Evolutionary conservation across 2,329 filamentous ascomycete genomes (phyloP).

Genomic region (Penicillium sp.): DNA sequence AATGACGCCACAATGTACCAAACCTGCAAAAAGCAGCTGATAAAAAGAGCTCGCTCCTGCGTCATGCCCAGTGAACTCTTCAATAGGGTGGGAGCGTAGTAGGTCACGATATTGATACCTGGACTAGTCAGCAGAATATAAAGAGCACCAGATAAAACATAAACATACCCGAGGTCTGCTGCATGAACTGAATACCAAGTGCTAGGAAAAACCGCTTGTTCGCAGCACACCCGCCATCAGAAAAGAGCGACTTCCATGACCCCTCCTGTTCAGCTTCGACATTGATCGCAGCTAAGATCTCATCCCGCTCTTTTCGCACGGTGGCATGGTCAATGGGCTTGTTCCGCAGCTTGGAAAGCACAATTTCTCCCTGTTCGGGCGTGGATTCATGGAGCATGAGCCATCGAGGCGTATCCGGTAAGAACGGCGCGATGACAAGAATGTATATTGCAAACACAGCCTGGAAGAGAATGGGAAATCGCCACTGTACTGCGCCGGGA

Average conservation of each 20-base stretch:
- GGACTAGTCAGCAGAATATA: neutral
- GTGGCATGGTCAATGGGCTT: conserved; percentile 13
- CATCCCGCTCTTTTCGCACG: conserved; percentile 15
- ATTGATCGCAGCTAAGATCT: conserved; percentile 11
- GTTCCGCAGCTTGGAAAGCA: conserved; percentile 21
- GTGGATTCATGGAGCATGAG: conserved; percentile 21
- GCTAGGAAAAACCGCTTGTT: conserved; percentile 19
- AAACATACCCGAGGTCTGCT: conserved; percentile 23
- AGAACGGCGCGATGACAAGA: conserved; percentile 13
- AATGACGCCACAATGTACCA: conserved; percentile 32
- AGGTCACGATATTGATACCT: conserved; percentile 25
- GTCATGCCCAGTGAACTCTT: conserved; percentile 25
- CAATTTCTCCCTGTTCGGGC: conserved; percentile 11
- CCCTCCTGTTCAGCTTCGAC: conserved; percentile 18
- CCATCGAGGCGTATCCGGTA: conserved; percentile 31
- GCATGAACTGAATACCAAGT: conserved; percentile 24
- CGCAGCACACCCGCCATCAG: conserved; percentile 13
- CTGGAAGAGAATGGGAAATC: conserved; percentile 21
- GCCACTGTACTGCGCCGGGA: conserved; percentile 27
- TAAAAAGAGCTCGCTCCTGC: conserved; percentile 23
- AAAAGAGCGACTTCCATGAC: conserved; percentile 17
- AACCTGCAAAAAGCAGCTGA: conserved; percentile 30
- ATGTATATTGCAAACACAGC: conserved; percentile 21
- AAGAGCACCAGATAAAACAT: conserved; percentile 4
- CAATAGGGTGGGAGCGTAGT: conserved; percentile 31